Evolutionary conservation across 129 eudicot species (phyloP), one percentile per base, ranked within the genome.

Genomic region (Flaveria sonorensis): DNA sequence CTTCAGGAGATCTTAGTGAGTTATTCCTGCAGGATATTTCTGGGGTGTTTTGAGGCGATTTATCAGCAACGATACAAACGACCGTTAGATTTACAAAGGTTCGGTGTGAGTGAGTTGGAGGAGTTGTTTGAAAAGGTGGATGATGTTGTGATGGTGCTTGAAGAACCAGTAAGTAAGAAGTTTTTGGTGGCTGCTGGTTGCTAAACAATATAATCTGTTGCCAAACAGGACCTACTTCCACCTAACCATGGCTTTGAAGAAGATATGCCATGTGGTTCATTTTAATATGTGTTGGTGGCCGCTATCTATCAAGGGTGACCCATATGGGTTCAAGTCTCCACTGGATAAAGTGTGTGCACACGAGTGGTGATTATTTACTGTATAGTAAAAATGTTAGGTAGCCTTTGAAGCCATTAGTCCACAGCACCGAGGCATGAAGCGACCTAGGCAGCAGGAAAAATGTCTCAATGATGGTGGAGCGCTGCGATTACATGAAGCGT

Each of bases 1-100:
- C 90, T 94, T 77, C 85, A 91, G 72, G 99, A 94, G 81, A 94
- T 94, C 65, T 66, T 94, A 2, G 99, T 94, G 79, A 89, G 99
- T 69, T 94, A 87, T 78, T 91, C 93, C 19, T 87, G 97, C 77
- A 70, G 85, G 72, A 76, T 94, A 48, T 89, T 83, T 59, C 59
- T 94, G 13, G 86, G 88, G 67, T 72, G 83, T 77, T 94, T 94
- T 64, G 96, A 91, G 81, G 89, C 85, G n/a, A 88, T 94, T 51
- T 94, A 94, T 73, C 82, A 83, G 81, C 99, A 87, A 82, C 76
- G 97, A 18, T 88, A 94, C 76, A 94, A 94, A 73, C 81, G 83
- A 81, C 76, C 84, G 9, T 72, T 91, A 65, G 94, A 94, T 48
- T 88, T 70, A 75, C 67, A 50, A 68, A 86, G 89, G 67, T 88